These are phyloP conservation scores for Phanerochaete sordida DNA, from an alignment of 768 basidiomycete genomes.

Conservation along the genomic window DNA sequence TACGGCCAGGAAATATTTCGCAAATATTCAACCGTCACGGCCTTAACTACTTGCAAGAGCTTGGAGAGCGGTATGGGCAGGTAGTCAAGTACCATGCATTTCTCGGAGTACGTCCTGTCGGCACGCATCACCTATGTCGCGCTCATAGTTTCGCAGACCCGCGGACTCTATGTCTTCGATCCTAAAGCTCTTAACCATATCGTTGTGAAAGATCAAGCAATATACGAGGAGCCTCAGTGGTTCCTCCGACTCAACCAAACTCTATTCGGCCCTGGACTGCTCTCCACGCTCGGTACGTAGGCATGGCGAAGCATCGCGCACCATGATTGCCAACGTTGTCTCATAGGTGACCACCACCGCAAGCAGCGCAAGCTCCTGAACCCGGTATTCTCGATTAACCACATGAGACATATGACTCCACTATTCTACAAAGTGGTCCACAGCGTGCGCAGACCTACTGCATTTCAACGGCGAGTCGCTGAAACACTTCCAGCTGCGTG, in stretches of 20 bases:
- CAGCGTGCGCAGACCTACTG: too few species aligned
- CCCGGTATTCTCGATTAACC: constrained; percentile 27
- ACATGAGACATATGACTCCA: constrained; percentile 26
- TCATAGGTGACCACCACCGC: constrained; percentile 11
- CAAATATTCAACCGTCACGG: neutral
- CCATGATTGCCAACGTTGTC: neutral
- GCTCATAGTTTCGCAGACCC: constrained; percentile 17
- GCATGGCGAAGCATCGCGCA: too few species aligned
- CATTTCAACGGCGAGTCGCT: too few species aligned
- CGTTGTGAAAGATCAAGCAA: constrained; percentile 36
- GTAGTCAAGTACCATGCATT: constrained; percentile 17
- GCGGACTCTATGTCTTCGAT: constrained; percentile 38
- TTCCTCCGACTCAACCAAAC: constrained; percentile 15
- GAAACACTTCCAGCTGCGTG: constrained; percentile 22
- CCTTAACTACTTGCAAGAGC: neutral
- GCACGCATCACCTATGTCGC: neutral
- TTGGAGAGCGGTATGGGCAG: constrained; percentile 11
- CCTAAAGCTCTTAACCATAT: constrained; percentile 45
- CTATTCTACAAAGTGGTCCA: constrained; percentile 21
- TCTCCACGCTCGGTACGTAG: constrained; percentile 16
- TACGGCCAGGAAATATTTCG: neutral
- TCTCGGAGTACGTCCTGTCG: constrained; percentile 17
- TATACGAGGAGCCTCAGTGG: constrained; percentile 14
- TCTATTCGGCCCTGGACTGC: constrained; percentile 21
- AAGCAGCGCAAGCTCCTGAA: constrained; percentile 29